Base-by-base conservation (phyloP, 83 land plant genomes). In the Picea engelmannii region DNA sequence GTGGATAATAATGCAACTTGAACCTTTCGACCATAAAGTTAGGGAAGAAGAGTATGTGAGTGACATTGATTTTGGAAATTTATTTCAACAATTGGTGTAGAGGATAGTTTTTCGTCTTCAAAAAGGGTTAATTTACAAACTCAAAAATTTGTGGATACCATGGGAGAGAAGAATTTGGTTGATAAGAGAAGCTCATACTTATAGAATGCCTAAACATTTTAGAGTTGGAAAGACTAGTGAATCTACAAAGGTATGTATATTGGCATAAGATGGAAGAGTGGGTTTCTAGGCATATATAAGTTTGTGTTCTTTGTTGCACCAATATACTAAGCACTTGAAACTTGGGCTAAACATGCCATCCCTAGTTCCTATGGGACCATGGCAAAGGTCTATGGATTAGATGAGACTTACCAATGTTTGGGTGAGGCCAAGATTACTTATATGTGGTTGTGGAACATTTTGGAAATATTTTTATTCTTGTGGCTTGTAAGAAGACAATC, bases 141-240 rank as follows among this genome's bases (percentile, higher is more conserved):
- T 65, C 2, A 23, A n/a, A 2, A 65, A 65, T 0, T 20, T 65
- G n/a, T 65, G 67, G 27, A 65, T 65, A 2, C 27, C 67, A 20
- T 17, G 16, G 17, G 23, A 23, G n/a, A 23, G 23, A 23, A n/a
- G 9, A 65, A 6, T n/a, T 65, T 17, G 3, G 0, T 23, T 65
- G n/a, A 65, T 65, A 65, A 4, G 66, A 65, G n/a, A 65, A 65
- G n/a, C 67, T 7, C 67, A 65, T n/a, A 65, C 67, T 65, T 65
- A 2, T 20, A 7, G 24, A 20, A 23, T 65, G 23, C 27, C 15
- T 3, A 27, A 27, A n/a, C n/a, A 65, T 65, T 65, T 65, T 65
- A 27, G 67, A 7, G 24, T 65, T 20, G 67, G 67, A n/a, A 65
- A 65, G 9, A 65, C 67, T 20, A 5, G 7, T n/a, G 9, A 65